Evolutionary conservation across 345 rosid species (phyloP).

Genomic region (Eutrema heterophyllum): DNA sequence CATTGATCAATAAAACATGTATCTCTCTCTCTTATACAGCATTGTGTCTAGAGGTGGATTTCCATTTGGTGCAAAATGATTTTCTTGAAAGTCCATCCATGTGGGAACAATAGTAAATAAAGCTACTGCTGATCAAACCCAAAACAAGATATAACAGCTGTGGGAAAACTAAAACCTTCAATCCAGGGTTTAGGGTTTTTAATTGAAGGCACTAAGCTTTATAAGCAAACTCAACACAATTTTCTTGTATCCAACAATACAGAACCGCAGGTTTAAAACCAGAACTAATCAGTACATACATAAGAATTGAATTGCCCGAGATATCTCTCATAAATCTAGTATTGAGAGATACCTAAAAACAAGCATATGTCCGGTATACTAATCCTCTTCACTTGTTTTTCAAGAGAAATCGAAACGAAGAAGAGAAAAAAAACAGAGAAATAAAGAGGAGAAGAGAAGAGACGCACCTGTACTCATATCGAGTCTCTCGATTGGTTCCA

Average conservation of each 20-base stretch:
- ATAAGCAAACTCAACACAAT: not conserved
- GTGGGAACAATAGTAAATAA: not conserved
- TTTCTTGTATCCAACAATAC: not conserved
- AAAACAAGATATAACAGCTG: not conserved
- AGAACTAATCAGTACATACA: not conserved
- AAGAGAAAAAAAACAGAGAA: not conserved
- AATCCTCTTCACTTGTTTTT: not conserved
- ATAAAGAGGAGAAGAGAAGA: not conserved
- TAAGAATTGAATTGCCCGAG: not conserved
- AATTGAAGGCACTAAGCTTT: not conserved
- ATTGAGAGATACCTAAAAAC: not conserved
- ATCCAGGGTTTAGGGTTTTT: not conserved
- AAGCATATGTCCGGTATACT: not conserved
- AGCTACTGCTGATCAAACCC: not conserved
- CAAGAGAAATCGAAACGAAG: not conserved
- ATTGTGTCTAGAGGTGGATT: not conserved
- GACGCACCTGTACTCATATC: conserved; percentile 28
- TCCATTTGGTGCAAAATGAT: not conserved
- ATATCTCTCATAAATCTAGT: not conserved
- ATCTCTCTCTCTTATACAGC: not conserved
- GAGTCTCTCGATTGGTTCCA: not conserved
- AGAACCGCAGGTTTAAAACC: not conserved
- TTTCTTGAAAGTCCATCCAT: not conserved
- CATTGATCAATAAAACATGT: not conserved
- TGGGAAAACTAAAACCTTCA: not conserved